Evolutionary conservation across 23 red algal species (phyloP).

Genomic region (Pyropia haitanensis): DNA sequence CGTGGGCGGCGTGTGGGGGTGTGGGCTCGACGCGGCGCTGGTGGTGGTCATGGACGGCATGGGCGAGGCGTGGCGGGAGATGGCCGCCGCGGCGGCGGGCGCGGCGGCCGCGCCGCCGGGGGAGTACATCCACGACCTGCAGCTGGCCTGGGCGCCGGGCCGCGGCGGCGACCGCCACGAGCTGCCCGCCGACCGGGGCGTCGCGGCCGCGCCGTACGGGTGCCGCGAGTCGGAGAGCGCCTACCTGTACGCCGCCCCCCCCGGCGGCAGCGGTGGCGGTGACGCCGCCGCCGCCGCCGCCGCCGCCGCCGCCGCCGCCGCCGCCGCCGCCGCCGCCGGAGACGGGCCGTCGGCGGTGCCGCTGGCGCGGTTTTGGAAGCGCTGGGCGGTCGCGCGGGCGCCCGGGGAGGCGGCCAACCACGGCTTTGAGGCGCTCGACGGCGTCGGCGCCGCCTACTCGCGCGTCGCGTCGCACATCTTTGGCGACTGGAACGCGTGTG

Average conservation of each 20-base stretch:
- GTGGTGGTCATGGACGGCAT: conserved; percentile 94
- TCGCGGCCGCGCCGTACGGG: conserved; percentile 4
- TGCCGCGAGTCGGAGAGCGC: conserved; percentile 62
- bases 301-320: too few species aligned
- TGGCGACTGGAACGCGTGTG: conserved; percentile 89
- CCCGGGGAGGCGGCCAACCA: conserved; percentile 76
- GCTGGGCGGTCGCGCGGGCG: conserved; percentile 52
- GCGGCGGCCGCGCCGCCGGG: conserved; percentile 1
- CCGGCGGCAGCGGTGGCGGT: too few species aligned
- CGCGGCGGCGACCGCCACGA: conserved; percentile 12
- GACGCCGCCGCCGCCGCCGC: too few species aligned
- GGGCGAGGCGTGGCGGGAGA: conserved; percentile 46
- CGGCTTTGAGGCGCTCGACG: conserved; percentile 89
- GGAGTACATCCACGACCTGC: conserved; percentile 10
- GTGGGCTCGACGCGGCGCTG: conserved; percentile 19
- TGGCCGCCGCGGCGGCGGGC: conserved; percentile 15
- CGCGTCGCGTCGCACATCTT: conserved; percentile 71
- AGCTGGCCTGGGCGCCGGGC: conserved; percentile 9
- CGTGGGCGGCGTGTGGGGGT: conserved; percentile 23
- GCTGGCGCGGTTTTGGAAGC: conserved; percentile 53
- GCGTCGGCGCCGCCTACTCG: conserved; percentile 75
- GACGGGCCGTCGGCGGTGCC: background rate
- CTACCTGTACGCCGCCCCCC: conserved; percentile 13
- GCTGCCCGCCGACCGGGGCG: conserved; percentile 24
- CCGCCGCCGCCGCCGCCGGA: too few species aligned